These are phyloP conservation scores for Epichloe bromicola DNA, from an alignment of 2,329 filamentous ascomycete genomes.

Conservation along the genomic window DNA sequence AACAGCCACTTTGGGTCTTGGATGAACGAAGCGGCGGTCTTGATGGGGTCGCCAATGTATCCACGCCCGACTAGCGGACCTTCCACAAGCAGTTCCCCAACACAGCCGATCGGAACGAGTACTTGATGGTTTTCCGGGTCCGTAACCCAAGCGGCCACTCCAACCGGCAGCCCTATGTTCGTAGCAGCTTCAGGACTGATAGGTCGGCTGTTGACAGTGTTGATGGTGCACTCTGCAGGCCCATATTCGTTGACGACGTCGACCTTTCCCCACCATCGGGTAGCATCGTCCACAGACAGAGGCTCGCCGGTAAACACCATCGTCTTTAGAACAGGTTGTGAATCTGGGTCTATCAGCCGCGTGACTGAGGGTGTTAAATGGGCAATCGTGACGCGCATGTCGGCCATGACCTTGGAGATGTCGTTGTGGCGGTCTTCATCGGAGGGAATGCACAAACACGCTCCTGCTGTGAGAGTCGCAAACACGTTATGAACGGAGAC, in stretches of 20 bases:
- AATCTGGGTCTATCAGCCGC: no score
- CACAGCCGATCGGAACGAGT: background rate
- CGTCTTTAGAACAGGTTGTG: background rate
- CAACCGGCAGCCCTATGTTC: no score
- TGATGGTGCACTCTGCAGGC: background rate
- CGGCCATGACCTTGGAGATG: no score
- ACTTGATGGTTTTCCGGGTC: background rate
- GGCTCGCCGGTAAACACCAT: background rate
- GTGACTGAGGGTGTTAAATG: no score
- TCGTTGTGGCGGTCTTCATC: background rate
- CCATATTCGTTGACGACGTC: background rate
- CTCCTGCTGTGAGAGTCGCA: constrained; percentile 3
- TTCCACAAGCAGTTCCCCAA: constrained; percentile 24
- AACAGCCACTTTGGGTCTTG: constrained; percentile 11
- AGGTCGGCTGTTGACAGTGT: background rate
- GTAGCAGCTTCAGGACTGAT: no score
- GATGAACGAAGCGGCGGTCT: constrained; percentile 20
- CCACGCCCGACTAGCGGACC: constrained; percentile 35
- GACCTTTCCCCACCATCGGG: background rate
- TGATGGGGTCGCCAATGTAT: constrained; percentile 28
- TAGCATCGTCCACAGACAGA: constrained; percentile 5
- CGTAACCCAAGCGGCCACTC: background rate
- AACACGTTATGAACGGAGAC: constrained; percentile 5
- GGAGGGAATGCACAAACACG: constrained; percentile 7
- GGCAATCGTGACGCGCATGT: no score